Conservation (phyloP, 2,329 filamentous ascomycete species). For the Apiospora koreana region DNA sequence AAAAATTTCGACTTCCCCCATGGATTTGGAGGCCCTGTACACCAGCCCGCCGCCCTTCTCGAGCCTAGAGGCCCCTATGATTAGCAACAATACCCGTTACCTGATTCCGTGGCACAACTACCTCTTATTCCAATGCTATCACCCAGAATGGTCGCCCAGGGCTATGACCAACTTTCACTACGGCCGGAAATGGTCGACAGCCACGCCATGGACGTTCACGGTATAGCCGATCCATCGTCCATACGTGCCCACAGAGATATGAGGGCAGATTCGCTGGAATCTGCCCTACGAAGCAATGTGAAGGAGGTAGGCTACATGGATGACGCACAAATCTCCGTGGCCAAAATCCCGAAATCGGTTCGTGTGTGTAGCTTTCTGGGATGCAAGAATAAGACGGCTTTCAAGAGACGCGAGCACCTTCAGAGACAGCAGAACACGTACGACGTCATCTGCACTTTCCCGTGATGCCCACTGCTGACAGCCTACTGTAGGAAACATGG, state of each 20-base stretch:
- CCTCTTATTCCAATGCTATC: background rate
- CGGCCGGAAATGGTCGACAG: background rate
- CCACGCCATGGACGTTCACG: background rate
- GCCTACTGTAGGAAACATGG: background rate
- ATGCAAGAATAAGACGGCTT: slow-evolving; percentile 33
- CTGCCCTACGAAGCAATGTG: background rate
- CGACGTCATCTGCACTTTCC: background rate
- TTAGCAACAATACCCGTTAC: background rate
- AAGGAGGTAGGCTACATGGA: background rate
- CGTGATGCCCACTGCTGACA: background rate
- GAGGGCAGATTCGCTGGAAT: background rate
- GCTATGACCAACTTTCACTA: background rate
- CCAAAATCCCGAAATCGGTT: background rate
- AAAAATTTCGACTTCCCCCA: background rate
- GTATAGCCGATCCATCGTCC: background rate
- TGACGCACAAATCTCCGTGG: background rate
- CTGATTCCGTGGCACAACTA: background rate
- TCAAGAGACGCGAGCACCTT: slow-evolving; percentile 55
- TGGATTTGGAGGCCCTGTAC: background rate
- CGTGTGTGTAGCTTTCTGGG: background rate
- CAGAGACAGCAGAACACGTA: slow-evolving; percentile 53
- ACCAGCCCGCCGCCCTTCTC: background rate
- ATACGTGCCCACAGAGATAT: background rate
- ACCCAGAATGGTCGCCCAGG: background rate
- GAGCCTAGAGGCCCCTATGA: background rate